These are phyloP conservation scores for Mucor velutinosus DNA, from an alignment of 371 early-diverging fungal species.

Conservation along the genomic window DNA sequence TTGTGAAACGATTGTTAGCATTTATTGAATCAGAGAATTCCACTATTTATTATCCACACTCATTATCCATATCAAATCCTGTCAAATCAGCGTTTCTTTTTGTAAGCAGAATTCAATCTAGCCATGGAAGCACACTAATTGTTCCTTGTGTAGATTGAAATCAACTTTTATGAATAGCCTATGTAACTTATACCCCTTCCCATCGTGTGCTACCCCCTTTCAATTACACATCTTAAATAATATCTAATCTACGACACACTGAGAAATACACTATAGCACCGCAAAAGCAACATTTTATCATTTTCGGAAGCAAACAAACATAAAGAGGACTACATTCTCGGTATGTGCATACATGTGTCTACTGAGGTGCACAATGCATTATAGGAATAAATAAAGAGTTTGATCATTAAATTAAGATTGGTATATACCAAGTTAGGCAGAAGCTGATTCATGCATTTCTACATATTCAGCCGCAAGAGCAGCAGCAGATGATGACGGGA, in stretches of 20 bases:
- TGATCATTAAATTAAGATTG: neutral
- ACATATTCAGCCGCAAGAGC: neutral
- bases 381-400: neutral
- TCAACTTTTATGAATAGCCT: constrained; percentile 21
- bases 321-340: too few species aligned
- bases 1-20: constrained; percentile 30
- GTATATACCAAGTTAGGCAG: neutral
- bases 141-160: constrained; percentile 28
- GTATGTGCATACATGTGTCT: neutral
- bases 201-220: neutral
- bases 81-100: constrained; percentile 52
- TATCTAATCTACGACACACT: neutral
- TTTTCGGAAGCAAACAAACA: too few species aligned
- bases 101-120: constrained; percentile 29
- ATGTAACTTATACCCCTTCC: constrained; percentile 1
- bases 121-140: neutral
- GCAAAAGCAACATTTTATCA: too few species aligned
- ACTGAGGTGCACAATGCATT: neutral
- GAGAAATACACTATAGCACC: neutral
- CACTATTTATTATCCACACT: constrained; percentile 36
- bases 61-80: constrained; percentile 44
- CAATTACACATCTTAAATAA: constrained; percentile 1
- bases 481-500: neutral
- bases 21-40: constrained; percentile 50
- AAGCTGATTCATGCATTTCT: neutral